Evolutionary conservation across 129 eudicot genomes (phyloP).

Genomic region (Pulicaria dysenterica): DNA sequence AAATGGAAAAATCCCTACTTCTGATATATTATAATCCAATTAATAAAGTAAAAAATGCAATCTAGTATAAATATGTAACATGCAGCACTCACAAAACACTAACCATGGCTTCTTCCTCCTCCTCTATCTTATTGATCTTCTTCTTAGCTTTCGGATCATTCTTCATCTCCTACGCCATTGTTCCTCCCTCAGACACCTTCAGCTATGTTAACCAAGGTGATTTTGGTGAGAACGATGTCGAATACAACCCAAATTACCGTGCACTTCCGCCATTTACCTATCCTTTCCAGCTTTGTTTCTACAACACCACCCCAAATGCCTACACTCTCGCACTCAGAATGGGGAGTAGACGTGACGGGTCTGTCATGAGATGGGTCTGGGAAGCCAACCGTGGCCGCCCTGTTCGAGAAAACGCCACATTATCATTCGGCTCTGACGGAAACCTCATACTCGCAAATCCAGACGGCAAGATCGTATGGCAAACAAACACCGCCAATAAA

Average conservation of each 20-base stretch:
- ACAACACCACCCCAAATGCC: constrained; percentile 54
- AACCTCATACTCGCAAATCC: constrained; percentile 45
- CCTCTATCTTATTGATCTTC: not conserved
- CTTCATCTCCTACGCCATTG: constrained; percentile 33
- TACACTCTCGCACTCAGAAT: constrained; percentile 41
- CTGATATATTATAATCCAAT: no score
- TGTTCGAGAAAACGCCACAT: constrained; percentile 50
- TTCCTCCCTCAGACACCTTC: constrained; percentile 48
- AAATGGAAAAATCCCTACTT: no score
- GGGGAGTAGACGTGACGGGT: constrained; percentile 17
- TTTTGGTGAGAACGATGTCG: constrained; percentile 34
- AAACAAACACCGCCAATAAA: constrained; percentile 48
- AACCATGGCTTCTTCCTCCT: constrained; percentile 1
- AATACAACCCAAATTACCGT: constrained; percentile 44
- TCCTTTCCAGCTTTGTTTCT: constrained; percentile 50
- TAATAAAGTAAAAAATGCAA: no score
- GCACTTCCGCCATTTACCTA: not conserved
- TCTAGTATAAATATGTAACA: no score
- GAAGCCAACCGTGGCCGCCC: constrained; percentile 52
- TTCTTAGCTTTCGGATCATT: constrained; percentile 8
- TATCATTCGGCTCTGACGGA: constrained; percentile 42
- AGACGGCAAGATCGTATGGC: constrained; percentile 53
- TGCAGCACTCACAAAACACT: no score
- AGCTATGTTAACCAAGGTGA: constrained; percentile 44
- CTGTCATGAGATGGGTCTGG: constrained; percentile 55